Percentiles rank a stretch among this genome's conserved stretches.
Evolutionary conservation across 2,329 filamentous ascomycete genomes (phyloP).

Genomic region (Coniochaeta sp.): DNA sequence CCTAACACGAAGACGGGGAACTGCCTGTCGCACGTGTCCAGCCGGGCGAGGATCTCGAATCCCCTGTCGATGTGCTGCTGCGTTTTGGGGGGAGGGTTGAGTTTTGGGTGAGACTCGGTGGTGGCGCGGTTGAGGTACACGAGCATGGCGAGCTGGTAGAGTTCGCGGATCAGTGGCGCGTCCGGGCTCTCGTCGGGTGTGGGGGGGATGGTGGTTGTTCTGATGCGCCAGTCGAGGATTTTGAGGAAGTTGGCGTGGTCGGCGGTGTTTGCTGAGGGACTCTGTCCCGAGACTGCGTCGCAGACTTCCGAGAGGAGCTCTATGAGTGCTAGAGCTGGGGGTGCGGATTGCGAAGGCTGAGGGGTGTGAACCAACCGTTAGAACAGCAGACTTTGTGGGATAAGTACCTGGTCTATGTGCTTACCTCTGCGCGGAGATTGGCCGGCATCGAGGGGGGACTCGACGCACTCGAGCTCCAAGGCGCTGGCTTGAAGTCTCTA

Average conservation of each 20-base stretch:
- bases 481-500: conserved; percentile 2
- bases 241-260: conserved; percentile 14
- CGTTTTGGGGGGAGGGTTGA: conserved; percentile 4
- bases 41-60: conserved; percentile 14
- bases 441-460: background rate
- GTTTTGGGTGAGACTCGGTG: no score
- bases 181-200: conserved; percentile 3
- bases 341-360: conserved; percentile 6
- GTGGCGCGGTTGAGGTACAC: conserved; percentile 21
- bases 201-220: conserved; percentile 6
- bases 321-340: conserved; percentile 9
- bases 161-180: conserved; percentile 8
- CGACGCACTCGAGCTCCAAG: background rate
- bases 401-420: background rate
- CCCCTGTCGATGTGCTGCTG: conserved; percentile 15
- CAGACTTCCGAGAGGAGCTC: conserved; percentile 14
- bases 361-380: background rate
- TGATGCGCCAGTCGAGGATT: conserved; percentile 19
- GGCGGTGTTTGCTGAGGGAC: conserved; percentile 2
- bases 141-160: conserved; percentile 19
- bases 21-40: conserved; percentile 15
- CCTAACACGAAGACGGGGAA: conserved; percentile 19
- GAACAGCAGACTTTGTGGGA: background rate
- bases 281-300: conserved; percentile 7
- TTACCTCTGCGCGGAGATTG: background rate